phyloP scores from a whole-genome alignment of 768 basidiomycete genomes.

The Trametopsis cervina region DNA sequence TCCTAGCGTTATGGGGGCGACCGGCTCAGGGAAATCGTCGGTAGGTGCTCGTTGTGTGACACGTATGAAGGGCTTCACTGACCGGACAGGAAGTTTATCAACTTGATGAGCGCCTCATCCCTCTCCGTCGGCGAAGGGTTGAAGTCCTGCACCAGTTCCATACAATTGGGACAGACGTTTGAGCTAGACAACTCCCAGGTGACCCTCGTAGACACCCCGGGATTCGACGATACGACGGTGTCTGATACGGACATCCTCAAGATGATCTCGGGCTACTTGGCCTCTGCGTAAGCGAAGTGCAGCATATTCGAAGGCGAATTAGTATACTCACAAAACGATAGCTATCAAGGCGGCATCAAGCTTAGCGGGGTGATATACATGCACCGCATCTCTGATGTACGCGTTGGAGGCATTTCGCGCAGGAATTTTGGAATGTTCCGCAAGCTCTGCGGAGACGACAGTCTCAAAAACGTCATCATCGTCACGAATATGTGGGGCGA shows the following conservation, averaged over 20 bases:
- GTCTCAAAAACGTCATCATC: conserved; percentile 43
- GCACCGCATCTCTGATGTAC: conserved; percentile 16
- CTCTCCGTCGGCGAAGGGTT: conserved; percentile 8
- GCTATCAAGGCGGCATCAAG: conserved; percentile 15
- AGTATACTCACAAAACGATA: too few species aligned
- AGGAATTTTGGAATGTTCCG: conserved; percentile 45
- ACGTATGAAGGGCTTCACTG: not conserved
- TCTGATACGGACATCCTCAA: conserved; percentile 30
- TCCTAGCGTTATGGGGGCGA: conserved; percentile 9
- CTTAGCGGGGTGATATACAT: conserved; percentile 18
- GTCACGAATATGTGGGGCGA: conserved; percentile 51
- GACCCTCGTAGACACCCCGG: conserved; percentile 15
- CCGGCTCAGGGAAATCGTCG: conserved; percentile 5
- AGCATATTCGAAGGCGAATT: too few species aligned
- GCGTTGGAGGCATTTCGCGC: conserved; percentile 12
- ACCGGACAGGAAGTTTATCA: conserved; percentile 13
- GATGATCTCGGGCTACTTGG: conserved; percentile 1
- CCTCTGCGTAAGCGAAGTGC: conserved; percentile 1
- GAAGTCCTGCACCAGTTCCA: conserved; percentile 12
- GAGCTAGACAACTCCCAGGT: not conserved
- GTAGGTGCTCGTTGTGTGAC: too few species aligned
- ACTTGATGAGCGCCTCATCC: conserved; percentile 11
- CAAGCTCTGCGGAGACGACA: conserved; percentile 44
- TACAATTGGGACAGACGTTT: conserved; percentile 2
- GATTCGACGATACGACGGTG: conserved; percentile 12